Conservation (phyloP, 352 stramenopile species). For the Globisporangium sylvaticum region DNA sequence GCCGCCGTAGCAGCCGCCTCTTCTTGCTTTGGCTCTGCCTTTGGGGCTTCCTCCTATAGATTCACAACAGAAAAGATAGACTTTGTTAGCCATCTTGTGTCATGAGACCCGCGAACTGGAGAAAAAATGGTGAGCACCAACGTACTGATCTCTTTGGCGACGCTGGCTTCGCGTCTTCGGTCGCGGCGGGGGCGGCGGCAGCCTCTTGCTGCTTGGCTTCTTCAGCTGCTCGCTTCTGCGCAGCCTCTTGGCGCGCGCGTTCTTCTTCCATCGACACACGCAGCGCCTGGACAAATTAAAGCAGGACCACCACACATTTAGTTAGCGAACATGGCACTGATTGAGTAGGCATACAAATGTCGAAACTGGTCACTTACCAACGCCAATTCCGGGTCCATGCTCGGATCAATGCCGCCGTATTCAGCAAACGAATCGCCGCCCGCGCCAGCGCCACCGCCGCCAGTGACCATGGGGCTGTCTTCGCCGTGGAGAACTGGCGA, state of each 20-base stretch:
- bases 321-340: no score
- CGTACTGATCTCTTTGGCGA: conserved; percentile 12
- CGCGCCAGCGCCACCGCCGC: conserved; percentile 27
- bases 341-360: no score
- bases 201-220: conserved; percentile 43
- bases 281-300: conserved; percentile 51
- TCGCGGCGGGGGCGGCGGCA: conserved; percentile 19
- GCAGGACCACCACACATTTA: not conserved
- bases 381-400: conserved; percentile 98
- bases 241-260: conserved; percentile 91
- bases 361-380: conserved; percentile 85
- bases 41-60: conserved; percentile 15
- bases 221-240: conserved; percentile 88
- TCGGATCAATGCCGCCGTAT: conserved; percentile 96
- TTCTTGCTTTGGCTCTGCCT: conserved; percentile 22
- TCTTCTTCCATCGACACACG: conserved; percentile 99
- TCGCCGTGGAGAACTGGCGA: conserved; percentile 93
- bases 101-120: not conserved
- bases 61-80: not conserved
- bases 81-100: not conserved
- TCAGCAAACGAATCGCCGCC: conserved; percentile 85
- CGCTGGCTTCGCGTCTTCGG: conserved; percentile 27
- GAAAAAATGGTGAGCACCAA: not conserved
- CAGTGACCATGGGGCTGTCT: conserved; percentile 51
- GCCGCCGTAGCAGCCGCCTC: conserved; percentile 12